A percentile compares a stretch with the other conserved stretches of the same genome.
These are phyloP conservation scores for Geotrichum reessii DNA, from an alignment of 1,139 yeast genomes.

Conservation along the genomic window DNA sequence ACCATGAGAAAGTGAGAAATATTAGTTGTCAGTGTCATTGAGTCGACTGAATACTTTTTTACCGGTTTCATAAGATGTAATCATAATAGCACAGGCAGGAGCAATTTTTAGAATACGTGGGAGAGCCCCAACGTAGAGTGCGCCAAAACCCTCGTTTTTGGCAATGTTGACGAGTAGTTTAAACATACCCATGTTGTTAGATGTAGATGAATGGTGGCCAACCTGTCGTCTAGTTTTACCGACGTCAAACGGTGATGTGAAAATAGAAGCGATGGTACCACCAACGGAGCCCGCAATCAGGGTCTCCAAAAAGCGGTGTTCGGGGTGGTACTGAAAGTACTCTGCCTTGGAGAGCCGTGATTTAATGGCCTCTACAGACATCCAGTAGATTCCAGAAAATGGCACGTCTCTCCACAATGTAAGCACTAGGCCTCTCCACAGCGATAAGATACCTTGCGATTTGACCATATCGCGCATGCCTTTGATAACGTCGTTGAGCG, in stretches of 20 bases:
- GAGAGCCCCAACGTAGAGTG: slow-evolving; percentile 75
- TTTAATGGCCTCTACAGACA: slow-evolving; percentile 44
- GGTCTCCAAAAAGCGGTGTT: slow-evolving; percentile 61
- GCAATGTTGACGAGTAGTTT: slow-evolving; percentile 56
- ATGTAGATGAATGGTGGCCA: slow-evolving; percentile 35
- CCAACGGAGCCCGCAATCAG: slow-evolving; percentile 80
- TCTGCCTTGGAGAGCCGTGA: slow-evolving; percentile 24
- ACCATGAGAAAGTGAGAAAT: background rate
- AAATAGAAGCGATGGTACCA: slow-evolving; percentile 78
- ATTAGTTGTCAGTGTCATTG: slow-evolving; percentile 15
- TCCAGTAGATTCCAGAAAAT: slow-evolving; percentile 93
- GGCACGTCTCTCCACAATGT: slow-evolving; percentile 98
- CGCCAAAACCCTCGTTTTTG: slow-evolving; percentile 64
- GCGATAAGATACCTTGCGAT: slow-evolving; percentile 53
- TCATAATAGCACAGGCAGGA: slow-evolving; percentile 98
- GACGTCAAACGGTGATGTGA: slow-evolving; percentile 93
- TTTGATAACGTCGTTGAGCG: slow-evolving; percentile 40
- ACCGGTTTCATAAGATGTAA: slow-evolving; percentile 86
- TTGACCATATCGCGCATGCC: slow-evolving; percentile 55
- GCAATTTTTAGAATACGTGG: slow-evolving; percentile 90
- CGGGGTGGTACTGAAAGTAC: slow-evolving; percentile 31
- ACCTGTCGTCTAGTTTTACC: slow-evolving; percentile 93
- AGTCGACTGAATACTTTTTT: slow-evolving; percentile 49
- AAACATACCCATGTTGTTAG: slow-evolving; percentile 49
- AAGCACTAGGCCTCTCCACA: slow-evolving; percentile 79